A percentile compares a stretch with the other conserved stretches of the same genome.
Conservation (phyloP, 2,329 filamentous ascomycete species). For the Aspergillus costaricaensis region DNA sequence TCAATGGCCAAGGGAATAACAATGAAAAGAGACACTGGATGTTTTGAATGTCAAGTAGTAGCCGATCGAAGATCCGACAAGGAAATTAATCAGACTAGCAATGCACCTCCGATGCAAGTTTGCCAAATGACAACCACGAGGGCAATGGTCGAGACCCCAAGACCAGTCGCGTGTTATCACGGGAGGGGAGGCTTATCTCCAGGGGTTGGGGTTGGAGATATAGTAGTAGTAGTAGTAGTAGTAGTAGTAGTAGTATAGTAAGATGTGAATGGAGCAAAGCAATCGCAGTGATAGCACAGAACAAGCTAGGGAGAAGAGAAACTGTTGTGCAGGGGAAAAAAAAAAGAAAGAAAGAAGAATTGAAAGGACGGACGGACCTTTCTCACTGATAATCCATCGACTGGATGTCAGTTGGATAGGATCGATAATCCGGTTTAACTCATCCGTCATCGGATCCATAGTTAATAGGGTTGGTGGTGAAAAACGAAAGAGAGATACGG, state of each 20-base stretch:
- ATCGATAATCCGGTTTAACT: neutral
- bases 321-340: no score
- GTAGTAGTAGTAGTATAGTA: no score
- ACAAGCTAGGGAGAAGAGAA: neutral
- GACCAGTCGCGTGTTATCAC: neutral
- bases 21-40: neutral
- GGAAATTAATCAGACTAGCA: neutral
- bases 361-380: constrained; percentile 1
- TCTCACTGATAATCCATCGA: neutral
- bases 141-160: neutral
- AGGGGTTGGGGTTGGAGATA: neutral
- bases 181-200: neutral
- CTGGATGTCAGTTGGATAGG: neutral
- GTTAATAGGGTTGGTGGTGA: neutral
- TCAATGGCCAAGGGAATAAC: neutral
- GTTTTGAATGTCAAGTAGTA: constrained; percentile 4
- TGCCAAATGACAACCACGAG: constrained; percentile 9
- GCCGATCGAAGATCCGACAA: constrained; percentile 6
- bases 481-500: neutral
- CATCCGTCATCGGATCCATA: neutral
- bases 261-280: neutral
- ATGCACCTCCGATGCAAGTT: neutral
- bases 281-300: neutral
- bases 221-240: neutral
- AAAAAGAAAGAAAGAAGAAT: no score